Conservation (phyloP, 768 basidiomycete genomes). For the Wakefieldia striispora region DNA sequence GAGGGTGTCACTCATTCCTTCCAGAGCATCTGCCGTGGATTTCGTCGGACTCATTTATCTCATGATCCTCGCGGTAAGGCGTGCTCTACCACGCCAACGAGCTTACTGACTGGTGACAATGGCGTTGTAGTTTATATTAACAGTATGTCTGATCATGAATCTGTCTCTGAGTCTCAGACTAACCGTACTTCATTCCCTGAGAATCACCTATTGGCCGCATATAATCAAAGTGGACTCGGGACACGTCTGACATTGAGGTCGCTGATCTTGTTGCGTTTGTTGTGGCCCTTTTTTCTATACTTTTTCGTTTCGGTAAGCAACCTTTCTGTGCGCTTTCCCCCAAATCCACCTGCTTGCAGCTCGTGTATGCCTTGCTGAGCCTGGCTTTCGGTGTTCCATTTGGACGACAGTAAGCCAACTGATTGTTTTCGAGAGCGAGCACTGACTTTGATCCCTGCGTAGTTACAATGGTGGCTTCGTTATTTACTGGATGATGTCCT, state of each 20-base stretch:
- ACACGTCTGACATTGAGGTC: constrained; percentile 37
- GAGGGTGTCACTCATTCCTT: background rate
- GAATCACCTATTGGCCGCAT: constrained; percentile 36
- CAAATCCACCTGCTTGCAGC: constrained; percentile 28
- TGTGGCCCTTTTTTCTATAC: constrained; percentile 39
- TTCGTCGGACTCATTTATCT: constrained; percentile 56
- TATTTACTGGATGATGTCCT: constrained; percentile 68
- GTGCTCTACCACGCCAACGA: background rate
- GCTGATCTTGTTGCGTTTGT: constrained; percentile 40
- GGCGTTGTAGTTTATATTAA: constrained; percentile 25
- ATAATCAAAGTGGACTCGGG: constrained; percentile 38
- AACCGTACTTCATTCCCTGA: constrained; percentile 5
- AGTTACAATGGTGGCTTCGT: constrained; percentile 57
- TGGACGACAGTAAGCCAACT: constrained; percentile 38
- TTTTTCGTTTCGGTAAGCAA: constrained; percentile 40
- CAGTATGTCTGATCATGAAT: constrained; percentile 12
- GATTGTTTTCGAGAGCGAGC: background rate
- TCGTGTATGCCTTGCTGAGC: constrained; percentile 58
- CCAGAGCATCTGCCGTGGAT: constrained; percentile 50
- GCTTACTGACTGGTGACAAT: constrained; percentile 7
- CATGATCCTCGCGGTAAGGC: constrained; percentile 31
- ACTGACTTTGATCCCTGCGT: background rate
- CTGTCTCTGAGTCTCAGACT: background rate
- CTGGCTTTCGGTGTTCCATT: constrained; percentile 61
- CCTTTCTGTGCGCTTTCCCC: background rate